These are phyloP conservation scores for Boletus albobrunnescens DNA, from an alignment of 1,284 basidiomycete genomes.

Conservation along the genomic window DNA sequence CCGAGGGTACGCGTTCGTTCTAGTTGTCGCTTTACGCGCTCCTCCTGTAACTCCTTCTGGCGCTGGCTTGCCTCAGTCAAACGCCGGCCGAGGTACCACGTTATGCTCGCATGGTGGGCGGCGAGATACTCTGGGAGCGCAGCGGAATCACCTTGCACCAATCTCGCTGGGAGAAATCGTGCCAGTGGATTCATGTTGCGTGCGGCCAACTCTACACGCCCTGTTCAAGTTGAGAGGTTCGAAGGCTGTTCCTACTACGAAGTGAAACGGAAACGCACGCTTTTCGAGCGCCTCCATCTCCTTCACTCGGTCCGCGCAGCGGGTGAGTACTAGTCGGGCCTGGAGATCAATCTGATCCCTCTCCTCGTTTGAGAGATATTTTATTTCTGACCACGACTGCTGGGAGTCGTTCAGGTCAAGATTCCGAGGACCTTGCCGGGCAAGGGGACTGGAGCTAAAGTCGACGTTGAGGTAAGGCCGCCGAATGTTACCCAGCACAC, in stretches of 20 bases:
- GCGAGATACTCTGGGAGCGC: constrained; percentile 68
- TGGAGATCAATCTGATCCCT: constrained; percentile 90
- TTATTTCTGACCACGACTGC: constrained; percentile 63
- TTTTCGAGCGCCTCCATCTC: constrained; percentile 84
- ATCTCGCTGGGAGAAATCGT: constrained; percentile 61
- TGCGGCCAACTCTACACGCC: constrained; percentile 60
- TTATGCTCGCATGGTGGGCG: constrained; percentile 79
- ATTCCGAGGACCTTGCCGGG: constrained; percentile 46
- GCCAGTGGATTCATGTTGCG: constrained; percentile 58
- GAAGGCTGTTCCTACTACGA: constrained; percentile 4
- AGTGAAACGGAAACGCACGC: constrained; percentile 47
- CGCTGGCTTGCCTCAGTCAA: constrained; percentile 73
- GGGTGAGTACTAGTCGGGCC: constrained; percentile 74
- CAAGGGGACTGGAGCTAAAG: constrained; percentile 46
- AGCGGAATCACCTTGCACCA: constrained; percentile 56
- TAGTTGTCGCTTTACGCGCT: constrained; percentile 75
- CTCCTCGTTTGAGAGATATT: constrained; percentile 77
- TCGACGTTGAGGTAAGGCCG: constrained; percentile 79
- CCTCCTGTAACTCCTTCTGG: constrained; percentile 86
- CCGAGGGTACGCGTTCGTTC: constrained; percentile 79
- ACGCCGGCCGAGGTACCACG: constrained; percentile 78
- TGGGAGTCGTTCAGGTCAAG: constrained; percentile 54
- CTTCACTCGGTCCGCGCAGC: constrained; percentile 79
- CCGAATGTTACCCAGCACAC: constrained; percentile 67
- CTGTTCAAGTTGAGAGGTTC: constrained; percentile 37